Base-by-base conservation (phyloP, 169 alveolate genomes). In the Cryptosporidium xiaoi region DNA sequence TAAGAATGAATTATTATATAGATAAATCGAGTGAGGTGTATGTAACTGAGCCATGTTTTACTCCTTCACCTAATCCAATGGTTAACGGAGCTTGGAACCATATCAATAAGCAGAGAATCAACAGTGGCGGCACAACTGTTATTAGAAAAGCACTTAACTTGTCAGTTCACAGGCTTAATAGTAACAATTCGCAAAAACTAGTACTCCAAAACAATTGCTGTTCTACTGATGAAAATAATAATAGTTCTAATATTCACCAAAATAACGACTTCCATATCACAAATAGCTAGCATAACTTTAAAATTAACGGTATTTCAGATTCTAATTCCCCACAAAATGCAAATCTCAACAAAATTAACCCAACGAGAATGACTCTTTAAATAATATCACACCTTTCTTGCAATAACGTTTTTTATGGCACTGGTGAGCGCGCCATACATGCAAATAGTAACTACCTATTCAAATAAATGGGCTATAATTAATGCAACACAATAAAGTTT, bases 81-180 rank as follows among this genome's bases (percentile, higher is more conserved):
- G 64, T 50, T 10, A 77, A 77, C 33, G 87, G 87, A 4, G 87
- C 87, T 29, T 77, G 87, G 87, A 77, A 77, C 71, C 87, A 77
- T 7, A 77, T 77, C 7, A 77, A 77, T 53, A 77, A 77, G 40
- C 87, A 77, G 20, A 77, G 87, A 48, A 77, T 77, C 64, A 77
- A 56, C 48, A 77, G 71, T 48, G 71, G 87, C 20, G 65, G 65
- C 27, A 77, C 87, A 10, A 77, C 87, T 12, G 71, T 77, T 66
- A 62, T 77, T 5, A 65, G 87, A n/a, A 77, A 77, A 31, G 87
- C 87, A 31, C 71, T 77, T 0, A 77, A 77, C 24, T 48, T 77
- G 10, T 77, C 87, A 29, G 64, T 77, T n/a, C 87, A 77, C 8
- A 56, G 87, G 27, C 15, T 60, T 4, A 62, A 27, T 31, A 10